Conservation (phyloP, 2,329 filamentous ascomycete genomes). For the Diaporthe citri region DNA sequence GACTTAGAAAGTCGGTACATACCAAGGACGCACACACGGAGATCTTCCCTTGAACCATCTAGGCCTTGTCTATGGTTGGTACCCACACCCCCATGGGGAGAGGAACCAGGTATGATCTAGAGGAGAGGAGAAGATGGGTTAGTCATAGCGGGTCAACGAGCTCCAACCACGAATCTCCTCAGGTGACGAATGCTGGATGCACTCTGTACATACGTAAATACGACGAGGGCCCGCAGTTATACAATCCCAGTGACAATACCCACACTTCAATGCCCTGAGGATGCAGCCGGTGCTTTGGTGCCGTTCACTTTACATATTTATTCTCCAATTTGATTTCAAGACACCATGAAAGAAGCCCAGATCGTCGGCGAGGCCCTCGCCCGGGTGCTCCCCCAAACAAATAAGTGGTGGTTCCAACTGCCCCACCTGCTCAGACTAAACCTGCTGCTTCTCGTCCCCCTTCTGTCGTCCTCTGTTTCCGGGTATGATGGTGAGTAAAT, state of each 20-base stretch:
- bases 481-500: slow-evolving; percentile 54
- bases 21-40: background rate
- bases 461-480: slow-evolving; percentile 53
- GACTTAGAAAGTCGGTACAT: background rate
- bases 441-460: slow-evolving; percentile 56
- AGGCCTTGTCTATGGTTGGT: background rate
- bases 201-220: background rate
- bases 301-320: background rate
- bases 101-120: background rate
- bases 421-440: slow-evolving; percentile 59
- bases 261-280: background rate
- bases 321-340: background rate
- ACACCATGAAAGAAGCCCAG: slow-evolving; percentile 35
- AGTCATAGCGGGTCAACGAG: background rate
- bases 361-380: slow-evolving; percentile 48
- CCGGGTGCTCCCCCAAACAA: slow-evolving; percentile 53
- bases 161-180: background rate
- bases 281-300: background rate
- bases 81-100: background rate
- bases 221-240: background rate
- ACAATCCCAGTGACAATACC: background rate
- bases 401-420: slow-evolving; percentile 57
- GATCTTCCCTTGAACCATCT: background rate
- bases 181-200: background rate
- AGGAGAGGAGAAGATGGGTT: background rate